phyloP scores from a whole-genome alignment of 129 eudicot species.

The Erigeron canadensis region DNA sequence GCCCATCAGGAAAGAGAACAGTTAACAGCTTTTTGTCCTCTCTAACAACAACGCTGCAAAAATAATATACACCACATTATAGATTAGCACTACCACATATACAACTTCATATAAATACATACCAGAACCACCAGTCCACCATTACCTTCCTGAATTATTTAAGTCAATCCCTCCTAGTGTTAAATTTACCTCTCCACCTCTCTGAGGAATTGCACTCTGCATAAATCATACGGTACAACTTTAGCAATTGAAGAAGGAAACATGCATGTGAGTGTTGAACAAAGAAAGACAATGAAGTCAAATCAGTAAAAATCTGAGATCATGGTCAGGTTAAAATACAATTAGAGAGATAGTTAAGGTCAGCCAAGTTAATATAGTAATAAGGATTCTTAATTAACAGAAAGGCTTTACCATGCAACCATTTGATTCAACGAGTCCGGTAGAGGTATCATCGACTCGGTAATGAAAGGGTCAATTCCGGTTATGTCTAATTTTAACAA shows the following conservation, averaged over 20 bases:
- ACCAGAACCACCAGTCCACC: conserved; percentile 24
- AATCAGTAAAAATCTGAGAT: neutral
- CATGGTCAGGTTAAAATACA: neutral
- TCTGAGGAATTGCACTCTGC: conserved; percentile 89
- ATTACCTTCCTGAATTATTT: conserved; percentile 96
- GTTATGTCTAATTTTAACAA: too few species aligned
- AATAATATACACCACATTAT: conserved; percentile 21
- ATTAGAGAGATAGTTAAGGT: neutral
- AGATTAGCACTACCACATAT: conserved; percentile 11
- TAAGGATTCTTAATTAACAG: neutral
- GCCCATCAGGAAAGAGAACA: conserved; percentile 96
- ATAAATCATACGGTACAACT: conserved; percentile 25
- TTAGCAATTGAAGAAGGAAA: conserved; percentile 16
- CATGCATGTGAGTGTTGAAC: conserved; percentile 1
- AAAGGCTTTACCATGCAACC: conserved; percentile 1
- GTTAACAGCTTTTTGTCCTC: conserved; percentile 92
- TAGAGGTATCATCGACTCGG: too few species aligned
- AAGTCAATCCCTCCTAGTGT: conserved; percentile 96
- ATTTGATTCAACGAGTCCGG: neutral
- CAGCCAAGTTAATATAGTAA: neutral
- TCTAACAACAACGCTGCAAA: conserved; percentile 89
- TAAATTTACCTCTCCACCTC: conserved; percentile 94
- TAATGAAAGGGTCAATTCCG: too few species aligned
- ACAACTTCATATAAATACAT: conserved; percentile 11
- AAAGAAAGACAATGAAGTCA: neutral